Base-by-base conservation (phyloP, 2,329 filamentous ascomycete genomes). In the Calonectria pseudoreteaudii region DNA sequence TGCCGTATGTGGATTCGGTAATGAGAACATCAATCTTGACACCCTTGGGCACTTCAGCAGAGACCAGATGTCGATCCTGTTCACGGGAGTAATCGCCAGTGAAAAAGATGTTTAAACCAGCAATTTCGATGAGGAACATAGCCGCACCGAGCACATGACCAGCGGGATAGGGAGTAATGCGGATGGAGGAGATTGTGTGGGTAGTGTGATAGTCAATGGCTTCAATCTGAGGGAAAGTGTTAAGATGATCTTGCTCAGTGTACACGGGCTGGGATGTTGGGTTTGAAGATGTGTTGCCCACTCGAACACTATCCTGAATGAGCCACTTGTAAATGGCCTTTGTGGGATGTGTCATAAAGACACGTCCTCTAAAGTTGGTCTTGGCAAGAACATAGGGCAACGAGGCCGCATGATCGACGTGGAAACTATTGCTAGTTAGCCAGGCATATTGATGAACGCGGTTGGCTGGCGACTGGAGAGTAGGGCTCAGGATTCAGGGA, bases 241-340 rank as follows among this genome's bases (percentile, higher is more conserved):
- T 95, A 34, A 98, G 89, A 84, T 98, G 96, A 82, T 99, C 97
- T 79, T 96, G 93, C 85, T 99, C 97, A 1, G 95, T 98, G 84
- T 98, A 99, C 58, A 98, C 92, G 82, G 95, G 89, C 88, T 97
- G 90, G 81, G 94, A 89, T 0, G 88, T 89, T 68, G 88, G 86
- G 77, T 91, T 91, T 13, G 91, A 91, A 2, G 91, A 92, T 6
- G 90, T 92, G 81, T 92, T 94, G 83, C 93, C 94, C 36, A 99
- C 96, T 73, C 97, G 93, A 56, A 99, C 95, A 78, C 95, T 98
- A 85, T 99, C 97, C 85, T 98, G 95, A 76, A 98, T 98, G 66
- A 98, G 92, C 96, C 97, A 98, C 86, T 98, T 98, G 90, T 99
- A 99, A 83, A 99, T 99, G 80, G 97, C 97, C 85, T 99, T 98